Evolutionary conservation across 1,139 yeast species (phyloP), one percentile per base, ranked within the genome.

Genomic region (Lodderomyces oxycetoniae): DNA sequence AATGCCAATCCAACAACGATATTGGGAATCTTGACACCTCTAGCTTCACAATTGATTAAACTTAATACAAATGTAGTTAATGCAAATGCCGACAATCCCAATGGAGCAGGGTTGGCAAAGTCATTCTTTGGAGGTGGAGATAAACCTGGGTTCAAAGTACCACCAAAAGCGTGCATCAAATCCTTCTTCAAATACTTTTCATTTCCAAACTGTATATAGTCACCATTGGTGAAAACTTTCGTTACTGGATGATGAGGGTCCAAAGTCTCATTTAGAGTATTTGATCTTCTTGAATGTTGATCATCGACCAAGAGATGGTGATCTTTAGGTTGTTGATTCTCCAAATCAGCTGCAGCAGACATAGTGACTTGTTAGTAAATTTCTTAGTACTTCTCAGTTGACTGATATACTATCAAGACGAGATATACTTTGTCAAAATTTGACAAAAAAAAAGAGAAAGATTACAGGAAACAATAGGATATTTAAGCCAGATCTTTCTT

Each of bases 31-130:
- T 49, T 45, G 20, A 59, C 64, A 27, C 63, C 64, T 47, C 61
- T 52, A 23, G 65, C 64, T 35, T 52, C 66, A 35, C 51, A 48
- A 42, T 68, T 68, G 43, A 61, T 63, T 52, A 88, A 61, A 4
- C 89, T 79, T 31, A 87, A 67, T 10, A 86, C 86, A 57, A 88
- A 84, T 4, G 95, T 84, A 13, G 95, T 84, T 46, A 86, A 65
- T 5, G 94, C 95, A 53, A 88, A 87, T 4, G 86, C 93, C 33
- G 78, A 72, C 43, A 88, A 67, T 10, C 96, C 96, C 37, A 88
- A 67, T 2, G 96, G 95, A 33, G 93, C 86, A 29, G 96, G 94
- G 57, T 87, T 87, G 41, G 83, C 95, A 55, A 86, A 79, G 57
- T 79, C 71, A 56, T 83, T 77, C 32, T 72, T 66, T 21, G 94